Percentiles rank a stretch among this genome's conserved stretches.
Conservation (phyloP, 1,284 basidiomycete species). For the Trichosporon sp. region DNA sequence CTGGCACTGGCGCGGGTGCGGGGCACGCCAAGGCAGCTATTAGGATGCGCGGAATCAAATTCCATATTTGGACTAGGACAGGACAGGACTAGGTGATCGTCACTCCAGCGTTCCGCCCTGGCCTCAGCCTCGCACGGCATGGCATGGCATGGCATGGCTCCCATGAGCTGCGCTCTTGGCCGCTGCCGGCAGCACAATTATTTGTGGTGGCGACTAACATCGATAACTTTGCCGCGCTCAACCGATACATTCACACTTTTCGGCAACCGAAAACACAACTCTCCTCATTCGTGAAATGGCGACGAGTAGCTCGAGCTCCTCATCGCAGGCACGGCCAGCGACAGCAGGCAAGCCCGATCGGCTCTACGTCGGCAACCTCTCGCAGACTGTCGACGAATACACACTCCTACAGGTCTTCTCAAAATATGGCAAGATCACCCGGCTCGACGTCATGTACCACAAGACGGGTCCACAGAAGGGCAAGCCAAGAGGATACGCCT, state of each 20-base stretch:
- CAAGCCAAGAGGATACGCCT: conserved; percentile 91
- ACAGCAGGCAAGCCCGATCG: conserved; percentile 47
- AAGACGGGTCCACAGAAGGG: conserved; percentile 82
- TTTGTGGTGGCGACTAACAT: not conserved
- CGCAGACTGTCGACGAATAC: conserved; percentile 86
- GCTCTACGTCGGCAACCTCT: conserved; percentile 86
- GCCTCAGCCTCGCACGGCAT: too few relatives aligned
- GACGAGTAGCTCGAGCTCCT: not conserved
- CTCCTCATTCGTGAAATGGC: not conserved
- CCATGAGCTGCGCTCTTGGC: not conserved
- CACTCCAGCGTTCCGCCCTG: not conserved
- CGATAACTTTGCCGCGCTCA: not conserved
- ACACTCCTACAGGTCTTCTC: conserved; percentile 80
- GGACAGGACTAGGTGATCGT: not conserved
- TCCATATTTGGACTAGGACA: not conserved
- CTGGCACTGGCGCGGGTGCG: not conserved
- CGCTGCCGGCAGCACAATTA: not conserved
- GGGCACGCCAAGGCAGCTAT: not conserved
- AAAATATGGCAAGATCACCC: conserved; percentile 83
- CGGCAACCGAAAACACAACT: too few relatives aligned
- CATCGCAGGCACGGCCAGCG: conserved; percentile 10
- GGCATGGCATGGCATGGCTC: too few relatives aligned
- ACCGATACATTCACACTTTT: too few relatives aligned
- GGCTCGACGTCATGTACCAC: conserved; percentile 92
- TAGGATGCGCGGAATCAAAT: not conserved